Percentiles rank a stretch among this genome's conserved stretches.
Conservation (phyloP, 306 rosid genomes). For the Arachis hypogaea region DNA sequence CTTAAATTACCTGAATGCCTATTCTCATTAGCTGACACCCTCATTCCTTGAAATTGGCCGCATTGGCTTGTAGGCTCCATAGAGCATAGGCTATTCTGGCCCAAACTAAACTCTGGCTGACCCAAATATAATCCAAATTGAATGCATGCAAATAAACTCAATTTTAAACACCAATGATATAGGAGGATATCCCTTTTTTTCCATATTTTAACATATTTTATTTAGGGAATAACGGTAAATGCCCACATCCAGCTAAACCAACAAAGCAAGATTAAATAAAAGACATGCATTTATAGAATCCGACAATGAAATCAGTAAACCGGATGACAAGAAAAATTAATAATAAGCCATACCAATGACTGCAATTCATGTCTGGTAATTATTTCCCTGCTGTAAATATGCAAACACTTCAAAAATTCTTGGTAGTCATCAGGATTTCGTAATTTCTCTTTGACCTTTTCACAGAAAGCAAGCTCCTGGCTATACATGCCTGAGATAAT, state of each 20-base stretch:
- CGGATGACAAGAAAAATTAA: not conserved
- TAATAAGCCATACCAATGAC: slow-evolving; percentile 69
- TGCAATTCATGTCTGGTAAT: slow-evolving; percentile 85
- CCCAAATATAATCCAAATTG: not conserved
- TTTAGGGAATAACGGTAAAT: slow-evolving; percentile 23
- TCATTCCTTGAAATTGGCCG: slow-evolving; percentile 1
- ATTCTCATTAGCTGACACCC: not conserved
- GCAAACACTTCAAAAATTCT: slow-evolving; percentile 95
- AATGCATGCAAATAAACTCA: slow-evolving; percentile 6
- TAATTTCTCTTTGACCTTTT: slow-evolving; percentile 88
- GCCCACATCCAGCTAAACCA: slow-evolving; percentile 4
- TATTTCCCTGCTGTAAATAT: slow-evolving; percentile 94
- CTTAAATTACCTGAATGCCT: slow-evolving; percentile 1
- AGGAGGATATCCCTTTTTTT: not conserved
- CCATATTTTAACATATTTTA: slow-evolving; percentile 34
- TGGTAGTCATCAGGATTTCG: slow-evolving; percentile 82
- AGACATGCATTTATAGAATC: slow-evolving; percentile 22
- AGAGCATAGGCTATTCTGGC: not conserved
- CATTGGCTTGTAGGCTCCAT: not conserved
- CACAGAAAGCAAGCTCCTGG: slow-evolving; percentile 83
- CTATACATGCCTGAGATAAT: slow-evolving; percentile 65
- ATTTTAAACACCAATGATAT: not conserved
- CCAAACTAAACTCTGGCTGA: not conserved
- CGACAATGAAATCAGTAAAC: slow-evolving; percentile 26
- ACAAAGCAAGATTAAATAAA: slow-evolving; percentile 14